Conservation (phyloP, 495 filamentous ascomycete genomes). For the Pseudomonodictys pantanalensis region DNA sequence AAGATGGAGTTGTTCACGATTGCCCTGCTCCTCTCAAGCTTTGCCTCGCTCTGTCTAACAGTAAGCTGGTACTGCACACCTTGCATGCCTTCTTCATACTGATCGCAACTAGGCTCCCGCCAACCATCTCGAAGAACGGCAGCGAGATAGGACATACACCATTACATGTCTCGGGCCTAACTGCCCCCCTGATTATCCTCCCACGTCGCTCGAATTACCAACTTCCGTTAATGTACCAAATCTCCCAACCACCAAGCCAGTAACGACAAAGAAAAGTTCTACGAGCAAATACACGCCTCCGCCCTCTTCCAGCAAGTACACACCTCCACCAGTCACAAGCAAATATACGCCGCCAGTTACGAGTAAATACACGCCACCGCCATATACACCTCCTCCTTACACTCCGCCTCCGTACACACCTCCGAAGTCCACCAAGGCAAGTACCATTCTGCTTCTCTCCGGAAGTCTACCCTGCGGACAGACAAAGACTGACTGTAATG, state of each 20-base stretch:
- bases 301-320: too few relatives aligned
- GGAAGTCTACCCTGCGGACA: not conserved
- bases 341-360: not conserved
- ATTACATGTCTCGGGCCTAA: constrained; percentile 18
- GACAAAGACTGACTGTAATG: not conserved
- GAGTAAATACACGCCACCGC: not conserved
- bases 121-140: constrained; percentile 12
- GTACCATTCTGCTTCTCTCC: not conserved
- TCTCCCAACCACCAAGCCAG: not conserved
- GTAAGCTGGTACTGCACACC: not conserved
- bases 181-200: constrained; percentile 20
- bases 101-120: constrained; percentile 6
- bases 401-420: too few relatives aligned
- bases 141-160: constrained; percentile 19
- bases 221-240: constrained; percentile 1
- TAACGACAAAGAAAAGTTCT: not conserved
- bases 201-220: constrained; percentile 8
- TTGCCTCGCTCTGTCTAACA: not conserved
- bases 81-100: not conserved
- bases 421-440: constrained; percentile 9
- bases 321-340: too few relatives aligned
- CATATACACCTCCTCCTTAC: not conserved
- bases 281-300: constrained; percentile 7
- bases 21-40: not conserved
- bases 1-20: too few relatives aligned